Evolutionary conservation across 257 asterid species (phyloP).

Genomic region (Misopates orontium): DNA sequence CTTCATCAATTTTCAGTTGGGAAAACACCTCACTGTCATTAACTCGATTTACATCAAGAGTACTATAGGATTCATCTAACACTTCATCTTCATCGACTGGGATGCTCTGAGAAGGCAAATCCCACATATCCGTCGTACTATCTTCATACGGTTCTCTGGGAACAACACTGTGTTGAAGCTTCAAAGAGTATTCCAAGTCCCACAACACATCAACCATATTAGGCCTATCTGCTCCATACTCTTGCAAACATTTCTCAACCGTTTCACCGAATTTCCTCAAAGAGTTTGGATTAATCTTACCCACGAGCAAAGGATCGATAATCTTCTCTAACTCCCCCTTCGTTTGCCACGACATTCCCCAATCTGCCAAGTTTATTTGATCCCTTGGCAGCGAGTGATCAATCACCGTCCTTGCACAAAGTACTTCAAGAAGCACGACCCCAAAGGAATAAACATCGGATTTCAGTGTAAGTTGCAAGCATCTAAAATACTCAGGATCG

Average conservation of each 20-base stretch:
- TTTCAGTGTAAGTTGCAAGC: conserved; percentile 44
- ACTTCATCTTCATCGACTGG: conserved; percentile 22
- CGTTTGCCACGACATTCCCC: conserved; percentile 48
- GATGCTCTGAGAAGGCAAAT: conserved; percentile 33
- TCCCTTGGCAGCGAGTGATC: conserved; percentile 37
- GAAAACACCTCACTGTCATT: conserved; percentile 44
- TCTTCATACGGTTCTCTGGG: conserved; percentile 37
- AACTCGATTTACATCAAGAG: conserved; percentile 16
- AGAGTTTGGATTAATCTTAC: conserved; percentile 43
- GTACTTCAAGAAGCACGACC: conserved; percentile 64
- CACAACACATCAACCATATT: conserved; percentile 62
- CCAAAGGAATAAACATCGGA: conserved; percentile 72
- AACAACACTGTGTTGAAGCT: conserved; percentile 40
- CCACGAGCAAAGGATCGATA: conserved; percentile 53
- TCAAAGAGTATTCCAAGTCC: conserved; percentile 56
- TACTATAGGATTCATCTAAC: not conserved
- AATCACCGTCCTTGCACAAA: conserved; percentile 57
- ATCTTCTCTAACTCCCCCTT: conserved; percentile 44
- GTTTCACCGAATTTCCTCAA: conserved; percentile 54
- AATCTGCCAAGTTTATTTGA: conserved; percentile 54
- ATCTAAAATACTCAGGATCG: conserved; percentile 54
- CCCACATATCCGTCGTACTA: conserved; percentile 43
- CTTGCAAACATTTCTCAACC: conserved; percentile 52
- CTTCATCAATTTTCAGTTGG: conserved; percentile 36
- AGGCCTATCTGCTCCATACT: conserved; percentile 49